Percentiles rank a stretch among this genome's conserved stretches.
Evolutionary conservation across 306 rosid species (phyloP).

Genomic region (Glycyrrhiza uralensis): DNA sequence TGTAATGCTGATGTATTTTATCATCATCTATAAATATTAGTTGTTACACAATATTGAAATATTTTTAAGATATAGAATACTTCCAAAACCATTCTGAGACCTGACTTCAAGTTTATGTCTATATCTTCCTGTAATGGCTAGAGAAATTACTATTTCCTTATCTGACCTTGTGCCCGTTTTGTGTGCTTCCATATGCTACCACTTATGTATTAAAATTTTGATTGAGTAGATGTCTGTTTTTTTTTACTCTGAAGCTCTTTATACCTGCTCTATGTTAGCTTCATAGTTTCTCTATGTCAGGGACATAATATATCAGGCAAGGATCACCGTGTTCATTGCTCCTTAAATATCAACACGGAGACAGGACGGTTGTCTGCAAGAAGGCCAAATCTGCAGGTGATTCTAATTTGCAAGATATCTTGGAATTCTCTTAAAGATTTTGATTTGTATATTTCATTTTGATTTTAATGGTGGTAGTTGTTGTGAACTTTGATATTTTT

Average conservation of each 20-base stretch:
- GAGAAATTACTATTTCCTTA: neutral
- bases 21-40: neutral
- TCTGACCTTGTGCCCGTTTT: neutral
- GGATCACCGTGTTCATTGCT: conserved; percentile 84
- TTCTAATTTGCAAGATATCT: conserved; percentile 10
- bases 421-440: neutral
- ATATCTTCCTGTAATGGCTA: conserved; percentile 3
- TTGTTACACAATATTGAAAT: neutral
- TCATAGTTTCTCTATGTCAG: conserved; percentile 44
- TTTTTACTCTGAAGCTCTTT: neutral
- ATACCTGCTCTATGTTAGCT: neutral
- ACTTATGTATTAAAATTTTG: neutral
- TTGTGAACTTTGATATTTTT: conserved; percentile 2
- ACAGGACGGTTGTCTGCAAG: conserved; percentile 97
- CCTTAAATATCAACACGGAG: conserved; percentile 87
- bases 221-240: neutral
- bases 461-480: neutral
- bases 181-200: conserved; percentile 2
- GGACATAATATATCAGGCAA: conserved; percentile 81
- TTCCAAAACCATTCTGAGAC: neutral
- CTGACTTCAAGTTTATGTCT: neutral
- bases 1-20: neutral
- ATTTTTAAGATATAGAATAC: neutral
- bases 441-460: conserved; percentile 18
- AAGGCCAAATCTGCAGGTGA: conserved; percentile 94